These are phyloP conservation scores for Beauveria australis DNA, from an alignment of 2,329 filamentous ascomycete species.

Conservation along the genomic window DNA sequence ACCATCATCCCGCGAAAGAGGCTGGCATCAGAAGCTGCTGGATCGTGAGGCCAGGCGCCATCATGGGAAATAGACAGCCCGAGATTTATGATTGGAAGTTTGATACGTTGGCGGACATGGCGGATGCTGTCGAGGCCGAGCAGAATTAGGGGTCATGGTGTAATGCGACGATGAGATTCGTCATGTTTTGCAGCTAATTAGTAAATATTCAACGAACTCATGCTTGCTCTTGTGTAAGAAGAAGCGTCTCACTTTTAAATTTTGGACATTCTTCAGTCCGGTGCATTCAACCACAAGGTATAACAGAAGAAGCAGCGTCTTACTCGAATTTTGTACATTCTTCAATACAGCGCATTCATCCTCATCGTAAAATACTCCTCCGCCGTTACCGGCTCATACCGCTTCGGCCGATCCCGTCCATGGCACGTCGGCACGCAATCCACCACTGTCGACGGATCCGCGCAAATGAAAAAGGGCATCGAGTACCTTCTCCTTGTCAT, in stretches of 20 bases:
- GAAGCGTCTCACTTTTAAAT: too few relatives aligned
- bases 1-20: constrained; percentile 56
- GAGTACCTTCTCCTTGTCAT: constrained; percentile 47
- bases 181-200: neutral
- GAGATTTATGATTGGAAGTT: constrained; percentile 46
- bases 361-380: constrained; percentile 22
- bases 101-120: constrained; percentile 48
- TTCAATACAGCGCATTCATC: constrained; percentile 11
- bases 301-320: neutral
- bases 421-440: constrained; percentile 42
- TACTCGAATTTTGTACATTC: neutral
- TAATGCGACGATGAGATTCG: neutral
- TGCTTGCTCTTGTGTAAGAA: too few relatives aligned
- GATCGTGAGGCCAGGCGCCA: constrained; percentile 44
- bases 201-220: too few relatives aligned
- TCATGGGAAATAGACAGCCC: constrained; percentile 34
- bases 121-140: constrained; percentile 40
- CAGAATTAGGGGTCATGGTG: neutral
- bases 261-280: neutral
- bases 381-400: constrained; percentile 36
- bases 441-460: constrained; percentile 40
- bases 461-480: constrained; percentile 51
- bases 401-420: constrained; percentile 33
- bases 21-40: constrained; percentile 51
- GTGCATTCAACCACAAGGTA: constrained; percentile 17